phyloP scores from a whole-genome alignment of 2,329 filamentous ascomycete genomes.

The Aspergillus sp. region DNA sequence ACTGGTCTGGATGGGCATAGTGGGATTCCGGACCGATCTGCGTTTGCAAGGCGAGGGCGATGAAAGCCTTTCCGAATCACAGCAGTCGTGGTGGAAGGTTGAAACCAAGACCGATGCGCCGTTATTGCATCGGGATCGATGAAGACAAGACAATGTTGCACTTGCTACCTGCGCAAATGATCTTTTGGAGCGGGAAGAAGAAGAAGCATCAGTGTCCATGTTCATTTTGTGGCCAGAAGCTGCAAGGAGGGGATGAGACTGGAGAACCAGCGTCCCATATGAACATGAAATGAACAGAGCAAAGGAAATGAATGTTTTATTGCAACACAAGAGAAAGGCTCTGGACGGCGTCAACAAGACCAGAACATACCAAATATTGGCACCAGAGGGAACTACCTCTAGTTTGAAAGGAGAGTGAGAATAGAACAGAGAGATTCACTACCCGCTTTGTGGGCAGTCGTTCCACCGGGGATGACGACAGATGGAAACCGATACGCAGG shows the following conservation, averaged over 20 bases:
- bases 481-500: background rate
- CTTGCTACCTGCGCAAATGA: conserved; percentile 38
- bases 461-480: conserved; percentile 34
- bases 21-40: conserved; percentile 17
- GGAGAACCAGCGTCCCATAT: conserved; percentile 7
- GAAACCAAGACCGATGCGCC: conserved; percentile 16
- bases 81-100: conserved; percentile 15
- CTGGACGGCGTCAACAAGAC: conserved; percentile 2
- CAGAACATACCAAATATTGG: conserved; percentile 19
- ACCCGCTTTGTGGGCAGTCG: conserved; percentile 24
- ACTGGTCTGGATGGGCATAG: conserved; percentile 35
- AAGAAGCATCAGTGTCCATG: conserved; percentile 20
- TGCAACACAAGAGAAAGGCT: background rate
- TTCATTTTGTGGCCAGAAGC: conserved; percentile 11
- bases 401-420: conserved; percentile 1
- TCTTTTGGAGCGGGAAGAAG: conserved; percentile 22
- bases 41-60: conserved; percentile 20
- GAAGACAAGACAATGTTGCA: conserved; percentile 18
- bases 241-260: conserved; percentile 20
- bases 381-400: conserved; percentile 10
- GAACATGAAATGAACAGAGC: conserved; percentile 6
- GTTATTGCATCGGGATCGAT: conserved; percentile 21
- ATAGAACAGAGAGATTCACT: conserved; percentile 10
- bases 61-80: conserved; percentile 19
- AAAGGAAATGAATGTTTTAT: conserved; percentile 6